phyloP scores from a whole-genome alignment of 2,329 filamentous ascomycete species.

The Colletotrichum siamense region DNA sequence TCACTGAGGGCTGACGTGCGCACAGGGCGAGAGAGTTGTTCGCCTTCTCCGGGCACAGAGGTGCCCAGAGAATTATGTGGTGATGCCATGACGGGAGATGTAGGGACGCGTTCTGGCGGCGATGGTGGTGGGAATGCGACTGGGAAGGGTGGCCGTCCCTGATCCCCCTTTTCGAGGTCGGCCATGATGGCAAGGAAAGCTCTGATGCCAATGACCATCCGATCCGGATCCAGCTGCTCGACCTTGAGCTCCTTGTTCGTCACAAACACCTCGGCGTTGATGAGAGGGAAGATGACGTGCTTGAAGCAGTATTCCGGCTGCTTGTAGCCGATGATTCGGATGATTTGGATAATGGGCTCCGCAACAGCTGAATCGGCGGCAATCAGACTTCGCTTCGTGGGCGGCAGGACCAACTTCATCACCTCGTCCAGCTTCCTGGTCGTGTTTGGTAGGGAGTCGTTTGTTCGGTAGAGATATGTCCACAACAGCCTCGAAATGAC shows the following conservation, averaged over 20 bases:
- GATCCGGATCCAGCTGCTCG: constrained; percentile 93
- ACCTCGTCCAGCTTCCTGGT: constrained; percentile 89
- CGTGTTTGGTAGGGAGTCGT: constrained; percentile 71
- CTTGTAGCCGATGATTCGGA: constrained; percentile 92
- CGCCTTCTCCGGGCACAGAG: constrained; percentile 50
- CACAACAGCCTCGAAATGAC: constrained; percentile 90
- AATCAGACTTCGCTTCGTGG: constrained; percentile 79
- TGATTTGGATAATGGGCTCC: constrained; percentile 90
- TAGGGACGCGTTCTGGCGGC: constrained; percentile 48
- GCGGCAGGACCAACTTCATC: constrained; percentile 81
- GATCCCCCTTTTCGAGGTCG: constrained; percentile 85
- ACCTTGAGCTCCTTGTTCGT: constrained; percentile 80
- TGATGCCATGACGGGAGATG: constrained; percentile 55
- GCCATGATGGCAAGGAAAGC: constrained; percentile 93
- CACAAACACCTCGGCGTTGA: constrained; percentile 89
- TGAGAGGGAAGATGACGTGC: constrained; percentile 90
- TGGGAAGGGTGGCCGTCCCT: constrained; percentile 82
- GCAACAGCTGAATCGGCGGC: constrained; percentile 84
- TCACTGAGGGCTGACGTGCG: constrained; percentile 71
- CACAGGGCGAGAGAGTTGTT: constrained; percentile 71
- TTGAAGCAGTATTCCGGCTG: constrained; percentile 93
- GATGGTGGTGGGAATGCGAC: constrained; percentile 57
- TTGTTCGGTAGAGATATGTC: constrained; percentile 90
- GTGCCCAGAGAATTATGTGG: constrained; percentile 23
- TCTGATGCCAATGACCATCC: constrained; percentile 95